Percentiles rank a stretch among this genome's conserved stretches.
These are phyloP conservation scores for Colletotrichum incanum DNA, from an alignment of 2,329 filamentous ascomycete species.

Conservation along the genomic window DNA sequence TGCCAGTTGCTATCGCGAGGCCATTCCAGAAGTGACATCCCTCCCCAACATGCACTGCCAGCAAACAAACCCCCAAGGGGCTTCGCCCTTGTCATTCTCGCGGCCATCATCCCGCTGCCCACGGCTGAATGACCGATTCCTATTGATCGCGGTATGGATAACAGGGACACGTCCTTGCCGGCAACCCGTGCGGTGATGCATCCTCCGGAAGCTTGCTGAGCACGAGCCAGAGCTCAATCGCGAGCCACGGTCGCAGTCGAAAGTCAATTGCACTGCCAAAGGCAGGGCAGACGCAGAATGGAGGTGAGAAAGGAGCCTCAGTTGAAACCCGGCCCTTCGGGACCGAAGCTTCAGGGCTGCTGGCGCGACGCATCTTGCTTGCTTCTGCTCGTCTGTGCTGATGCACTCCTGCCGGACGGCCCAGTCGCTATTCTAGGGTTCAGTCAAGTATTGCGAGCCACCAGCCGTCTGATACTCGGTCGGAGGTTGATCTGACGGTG, in stretches of 20 bases:
- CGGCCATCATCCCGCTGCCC: neutral
- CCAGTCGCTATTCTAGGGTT: neutral
- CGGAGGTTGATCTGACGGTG: neutral
- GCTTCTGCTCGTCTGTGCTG: slow-evolving; percentile 11
- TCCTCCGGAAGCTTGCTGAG: slow-evolving; percentile 24
- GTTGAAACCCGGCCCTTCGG: slow-evolving; percentile 26
- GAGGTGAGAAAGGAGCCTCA: slow-evolving; percentile 12
- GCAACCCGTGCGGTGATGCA: slow-evolving; percentile 15
- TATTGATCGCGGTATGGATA: neutral
- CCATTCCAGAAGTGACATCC: neutral
- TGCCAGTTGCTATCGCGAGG: slow-evolving; percentile 20
- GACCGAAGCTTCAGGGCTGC: slow-evolving; percentile 23
- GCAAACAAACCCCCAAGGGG: neutral
- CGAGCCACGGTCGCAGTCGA: neutral
- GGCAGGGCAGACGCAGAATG: neutral
- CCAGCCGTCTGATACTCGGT: neutral
- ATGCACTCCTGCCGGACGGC: neutral
- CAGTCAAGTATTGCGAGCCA: neutral
- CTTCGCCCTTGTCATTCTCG: neutral
- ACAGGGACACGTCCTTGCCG: slow-evolving; percentile 3
- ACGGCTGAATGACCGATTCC: neutral
- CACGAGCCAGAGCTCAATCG: slow-evolving; percentile 1
- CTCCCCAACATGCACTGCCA: neutral
- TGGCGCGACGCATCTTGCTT: slow-evolving; percentile 12
- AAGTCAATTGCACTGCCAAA: slow-evolving; percentile 32